These are phyloP conservation scores for Ceratocystis eucalypticola DNA, from an alignment of 2,329 filamentous ascomycete species.

Conservation along the genomic window DNA sequence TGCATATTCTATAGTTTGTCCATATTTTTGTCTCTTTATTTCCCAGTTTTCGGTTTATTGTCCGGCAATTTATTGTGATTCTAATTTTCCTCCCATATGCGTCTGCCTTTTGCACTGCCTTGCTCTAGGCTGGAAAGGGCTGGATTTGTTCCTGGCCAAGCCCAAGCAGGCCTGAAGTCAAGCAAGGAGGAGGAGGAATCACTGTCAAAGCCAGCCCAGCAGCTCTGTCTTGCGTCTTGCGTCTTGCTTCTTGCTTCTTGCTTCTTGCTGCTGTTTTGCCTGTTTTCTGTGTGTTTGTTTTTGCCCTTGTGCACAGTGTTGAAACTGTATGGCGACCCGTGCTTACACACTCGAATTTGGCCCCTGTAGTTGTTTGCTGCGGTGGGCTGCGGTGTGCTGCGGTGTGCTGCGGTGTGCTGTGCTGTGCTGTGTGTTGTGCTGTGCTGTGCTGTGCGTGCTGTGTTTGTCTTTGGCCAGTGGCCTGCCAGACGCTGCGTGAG, in stretches of 20 bases:
- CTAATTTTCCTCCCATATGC: not conserved
- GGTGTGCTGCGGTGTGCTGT: not conserved
- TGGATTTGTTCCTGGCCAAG: not conserved
- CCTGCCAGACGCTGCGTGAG: not conserved
- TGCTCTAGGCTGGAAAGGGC: conserved; percentile 1
- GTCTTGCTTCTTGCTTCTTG: not conserved
- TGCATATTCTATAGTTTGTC: too few species aligned
- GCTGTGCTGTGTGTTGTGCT: not conserved
- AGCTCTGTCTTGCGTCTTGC: too few species aligned
- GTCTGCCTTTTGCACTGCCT: conserved; percentile 3
- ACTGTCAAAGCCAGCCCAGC: not conserved
- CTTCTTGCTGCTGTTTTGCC: not conserved
- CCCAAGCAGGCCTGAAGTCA: too few species aligned
- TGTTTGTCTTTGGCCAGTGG: not conserved
- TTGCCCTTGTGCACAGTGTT: not conserved
- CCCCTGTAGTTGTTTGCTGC: not conserved
- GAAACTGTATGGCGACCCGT: not conserved
- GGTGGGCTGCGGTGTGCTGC: not conserved
- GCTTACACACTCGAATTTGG: not conserved
- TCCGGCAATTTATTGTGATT: not conserved
- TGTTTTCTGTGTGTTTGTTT: not conserved
- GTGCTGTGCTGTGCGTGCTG: not conserved
- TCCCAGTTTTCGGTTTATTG: too few species aligned
- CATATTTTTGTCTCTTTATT: too few species aligned
- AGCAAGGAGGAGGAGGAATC: not conserved